Evolutionary conservation across 352 stramenopile species (phyloP).

Genomic region (Globisporangium orthogonon): DNA sequence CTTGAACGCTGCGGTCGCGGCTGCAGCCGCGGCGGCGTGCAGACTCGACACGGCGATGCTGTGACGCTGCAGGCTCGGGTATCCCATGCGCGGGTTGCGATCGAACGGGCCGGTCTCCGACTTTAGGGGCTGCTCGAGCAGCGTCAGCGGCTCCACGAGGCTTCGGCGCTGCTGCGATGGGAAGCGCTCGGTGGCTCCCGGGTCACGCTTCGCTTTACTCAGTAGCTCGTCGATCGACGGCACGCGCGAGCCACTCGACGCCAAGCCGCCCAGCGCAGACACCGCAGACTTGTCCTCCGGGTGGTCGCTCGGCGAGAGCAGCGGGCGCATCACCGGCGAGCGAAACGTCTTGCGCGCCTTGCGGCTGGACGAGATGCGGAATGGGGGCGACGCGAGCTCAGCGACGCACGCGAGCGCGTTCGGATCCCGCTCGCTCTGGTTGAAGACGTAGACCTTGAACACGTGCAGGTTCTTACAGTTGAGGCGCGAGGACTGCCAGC

Average conservation of each 20-base stretch:
- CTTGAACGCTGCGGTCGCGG: background rate
- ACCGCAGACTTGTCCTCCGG: background rate
- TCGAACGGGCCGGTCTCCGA: conserved; percentile 1
- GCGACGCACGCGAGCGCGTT: conserved; percentile 41
- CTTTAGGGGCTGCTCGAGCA: conserved; percentile 12
- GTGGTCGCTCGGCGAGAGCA: conserved; percentile 5
- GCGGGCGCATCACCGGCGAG: conserved; percentile 28
- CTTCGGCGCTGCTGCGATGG: conserved; percentile 13
- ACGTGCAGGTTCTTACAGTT: conserved; percentile 85
- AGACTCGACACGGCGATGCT: conserved; percentile 13
- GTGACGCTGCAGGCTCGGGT: conserved; percentile 17
- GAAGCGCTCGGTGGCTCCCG: conserved; percentile 1
- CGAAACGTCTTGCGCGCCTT: conserved; percentile 78
- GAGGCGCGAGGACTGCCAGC: conserved; percentile 76
- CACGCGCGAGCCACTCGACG: conserved; percentile 7
- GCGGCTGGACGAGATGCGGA: conserved; percentile 75
- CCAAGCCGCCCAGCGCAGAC: background rate
- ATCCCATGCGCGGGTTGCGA: background rate
- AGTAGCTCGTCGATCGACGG: conserved; percentile 44
- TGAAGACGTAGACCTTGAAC: conserved; percentile 72
- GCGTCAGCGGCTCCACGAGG: conserved; percentile 12
- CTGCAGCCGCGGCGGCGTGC: conserved; percentile 3
- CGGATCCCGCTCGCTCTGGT: conserved; percentile 20
- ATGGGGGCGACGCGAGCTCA: conserved; percentile 51
- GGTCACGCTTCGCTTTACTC: conserved; percentile 12